Evolutionary conservation across 805 yeast genomes (phyloP), one percentile per base, ranked within the genome.

Genomic region (Candida succiphila): DNA sequence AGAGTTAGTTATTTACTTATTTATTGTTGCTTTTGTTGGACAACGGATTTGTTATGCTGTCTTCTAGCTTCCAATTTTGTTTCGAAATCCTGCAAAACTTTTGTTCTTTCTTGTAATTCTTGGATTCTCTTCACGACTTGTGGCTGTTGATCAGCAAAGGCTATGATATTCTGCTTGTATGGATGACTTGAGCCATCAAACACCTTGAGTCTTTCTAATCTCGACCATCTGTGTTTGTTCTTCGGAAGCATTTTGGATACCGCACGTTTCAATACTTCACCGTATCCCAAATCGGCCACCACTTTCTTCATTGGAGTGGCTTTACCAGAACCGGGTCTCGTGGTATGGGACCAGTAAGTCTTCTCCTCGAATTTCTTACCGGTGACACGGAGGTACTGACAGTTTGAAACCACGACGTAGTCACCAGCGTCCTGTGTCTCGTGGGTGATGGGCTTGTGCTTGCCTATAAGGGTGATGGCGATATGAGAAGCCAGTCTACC

Each of bases 181-280:
- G 96, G 96, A 53, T 84, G 83, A 37, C 82, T 82, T 37, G 85
- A 75, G 20, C 89, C 96, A 46, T 94, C 97, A 54, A 72, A 83
- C 0, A 85, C 75, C 59, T 85, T 87, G 40, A 92, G 67, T 52
- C 99, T 74, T 19, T 75, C 89, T 49, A 92, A 58, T 55, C 98
- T 76, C 12, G 65, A 61, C 48, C 78, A 72, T 56, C 97, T 75
- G 42, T 80, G 71, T 48, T 78, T 77, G 57, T 92, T 89, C 62
- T 85, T 88, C 28, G 98, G 98, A 36, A 92, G 67, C 99, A 92
- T 92, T 36, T 94, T 94, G 41, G 85, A 78, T 5, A 92, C 98
- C 2, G 99, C 97, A 46, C 81, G 75, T 47, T 61, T 72, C 47
- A 92, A 63, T 10, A 88, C 62, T 57, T 92, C 97, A n/a, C 85